Conservation (phyloP, 495 filamentous ascomycete species). For the Neurospora sp. region DNA sequence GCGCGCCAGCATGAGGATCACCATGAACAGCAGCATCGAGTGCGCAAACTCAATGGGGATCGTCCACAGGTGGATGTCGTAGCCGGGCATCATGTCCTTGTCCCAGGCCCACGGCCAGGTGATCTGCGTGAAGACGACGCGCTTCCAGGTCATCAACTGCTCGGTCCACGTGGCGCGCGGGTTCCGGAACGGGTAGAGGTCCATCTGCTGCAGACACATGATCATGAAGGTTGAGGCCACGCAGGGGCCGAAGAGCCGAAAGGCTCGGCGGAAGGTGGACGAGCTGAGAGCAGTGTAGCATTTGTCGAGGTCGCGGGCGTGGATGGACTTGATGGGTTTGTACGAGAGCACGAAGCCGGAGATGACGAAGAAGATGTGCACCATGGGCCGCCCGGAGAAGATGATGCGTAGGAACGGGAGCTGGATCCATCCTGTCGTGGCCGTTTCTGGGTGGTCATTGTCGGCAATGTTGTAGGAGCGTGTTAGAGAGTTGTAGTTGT, state of each 20-base stretch:
- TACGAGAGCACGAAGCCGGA: conserved; percentile 59
- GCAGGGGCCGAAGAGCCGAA: conserved; percentile 55
- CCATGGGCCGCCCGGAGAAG: conserved; percentile 58
- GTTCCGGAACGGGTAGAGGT: conserved; percentile 26
- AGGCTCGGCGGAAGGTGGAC: conserved; percentile 51
- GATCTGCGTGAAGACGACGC: conserved; percentile 36
- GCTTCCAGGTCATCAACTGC: conserved; percentile 40
- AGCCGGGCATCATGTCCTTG: conserved; percentile 40
- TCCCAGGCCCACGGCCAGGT: conserved; percentile 46
- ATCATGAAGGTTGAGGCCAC: conserved; percentile 46
- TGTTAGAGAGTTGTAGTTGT: conserved; percentile 26
- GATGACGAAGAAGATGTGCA: conserved; percentile 65
- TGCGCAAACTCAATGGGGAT: conserved; percentile 57
- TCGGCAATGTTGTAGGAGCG: conserved; percentile 38
- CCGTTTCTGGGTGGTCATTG: conserved; percentile 11
- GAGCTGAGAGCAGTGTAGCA: conserved; percentile 38
- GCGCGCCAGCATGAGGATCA: conserved; percentile 44
- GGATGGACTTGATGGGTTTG: conserved; percentile 52
- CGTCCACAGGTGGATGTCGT: conserved; percentile 57
- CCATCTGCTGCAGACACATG: conserved; percentile 41
- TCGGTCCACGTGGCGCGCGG: conserved; percentile 24
- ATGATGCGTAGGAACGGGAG: conserved; percentile 54
- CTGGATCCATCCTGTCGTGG: conserved; percentile 39
- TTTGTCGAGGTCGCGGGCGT: conserved; percentile 32
- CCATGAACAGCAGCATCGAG: conserved; percentile 53